Conservation (phyloP, 495 filamentous ascomycete species). For the Hypoxylon lienhwacheense region DNA sequence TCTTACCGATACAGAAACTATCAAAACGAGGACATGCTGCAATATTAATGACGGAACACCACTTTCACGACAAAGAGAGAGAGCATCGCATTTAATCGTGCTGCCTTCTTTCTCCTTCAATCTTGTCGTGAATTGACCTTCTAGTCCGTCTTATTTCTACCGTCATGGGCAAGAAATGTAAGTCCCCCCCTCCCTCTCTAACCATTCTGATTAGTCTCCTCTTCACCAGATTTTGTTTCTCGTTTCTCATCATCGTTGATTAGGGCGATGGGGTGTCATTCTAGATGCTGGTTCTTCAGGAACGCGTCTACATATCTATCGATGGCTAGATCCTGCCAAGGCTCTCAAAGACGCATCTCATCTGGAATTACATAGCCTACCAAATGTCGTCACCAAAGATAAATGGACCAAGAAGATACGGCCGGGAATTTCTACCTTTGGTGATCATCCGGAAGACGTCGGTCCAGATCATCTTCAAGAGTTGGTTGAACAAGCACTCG, state of each 20-base stretch:
- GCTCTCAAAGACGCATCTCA: conserved; percentile 63
- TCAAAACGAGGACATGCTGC: conserved; percentile 29
- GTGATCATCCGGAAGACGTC: conserved; percentile 70
- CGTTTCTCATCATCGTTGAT: conserved; percentile 11
- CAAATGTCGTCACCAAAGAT: conserved; percentile 77
- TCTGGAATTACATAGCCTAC: conserved; percentile 68
- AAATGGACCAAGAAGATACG: conserved; percentile 92
- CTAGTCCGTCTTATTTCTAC: conserved; percentile 9
- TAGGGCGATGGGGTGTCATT: conserved; percentile 62
- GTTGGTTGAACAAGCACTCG: conserved; percentile 79
- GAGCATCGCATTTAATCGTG: conserved; percentile 17
- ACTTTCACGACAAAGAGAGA: background rate
- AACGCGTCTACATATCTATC: conserved; percentile 90
- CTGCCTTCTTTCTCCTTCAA: background rate
- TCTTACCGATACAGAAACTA: no score
- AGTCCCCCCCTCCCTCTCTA: no score
- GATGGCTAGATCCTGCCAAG: conserved; percentile 76
- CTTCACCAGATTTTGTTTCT: background rate
- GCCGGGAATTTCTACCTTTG: conserved; percentile 91
- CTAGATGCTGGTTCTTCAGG: conserved; percentile 70
- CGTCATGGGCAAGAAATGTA: conserved; percentile 42
- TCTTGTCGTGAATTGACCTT: conserved; percentile 3
- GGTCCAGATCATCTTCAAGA: conserved; percentile 78
- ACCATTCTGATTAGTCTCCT: background rate
- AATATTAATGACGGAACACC: conserved; percentile 17